Evolutionary conservation across 2,329 filamentous ascomycete species (phyloP).

Genomic region (Lasiodiplodia gonubiensis): DNA sequence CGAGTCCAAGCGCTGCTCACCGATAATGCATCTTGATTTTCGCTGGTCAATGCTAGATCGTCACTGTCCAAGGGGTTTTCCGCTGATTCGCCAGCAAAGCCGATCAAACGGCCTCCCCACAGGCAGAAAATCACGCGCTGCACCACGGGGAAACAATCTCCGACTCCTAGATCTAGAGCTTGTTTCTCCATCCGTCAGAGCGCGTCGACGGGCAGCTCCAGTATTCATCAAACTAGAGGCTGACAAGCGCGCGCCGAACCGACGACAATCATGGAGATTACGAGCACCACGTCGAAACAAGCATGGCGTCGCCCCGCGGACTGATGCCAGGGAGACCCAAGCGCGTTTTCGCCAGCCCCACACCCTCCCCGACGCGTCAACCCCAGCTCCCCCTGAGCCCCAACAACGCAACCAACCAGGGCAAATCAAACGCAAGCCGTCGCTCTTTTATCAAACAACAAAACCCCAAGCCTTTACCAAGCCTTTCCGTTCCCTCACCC

Average conservation of each 20-base stretch:
- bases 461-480: constrained; percentile 6
- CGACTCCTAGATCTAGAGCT: constrained; percentile 14
- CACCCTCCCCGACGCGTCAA: constrained; percentile 12
- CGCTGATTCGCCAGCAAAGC: constrained; percentile 8
- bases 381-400: neutral
- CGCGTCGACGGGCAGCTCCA: neutral
- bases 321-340: constrained; percentile 17
- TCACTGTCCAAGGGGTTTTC: neutral
- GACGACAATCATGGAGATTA: neutral
- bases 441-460: constrained; percentile 16
- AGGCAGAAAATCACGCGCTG: constrained; percentile 11
- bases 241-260: neutral
- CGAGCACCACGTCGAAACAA: neutral
- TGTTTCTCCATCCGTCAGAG: neutral
- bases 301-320: neutral
- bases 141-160: constrained; percentile 11
- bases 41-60: neutral
- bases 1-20: neutral
- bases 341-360: neutral
- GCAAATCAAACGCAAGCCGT: neutral
- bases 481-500: neutral
- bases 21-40: constrained; percentile 3
- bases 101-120: constrained; percentile 13
- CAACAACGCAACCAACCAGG: neutral
- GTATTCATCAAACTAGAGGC: neutral